Evolutionary conservation across 2,329 filamentous ascomycete genomes (phyloP), one percentile per base, ranked within the genome.

Genomic region (Rhinocladiella mackenziei): DNA sequence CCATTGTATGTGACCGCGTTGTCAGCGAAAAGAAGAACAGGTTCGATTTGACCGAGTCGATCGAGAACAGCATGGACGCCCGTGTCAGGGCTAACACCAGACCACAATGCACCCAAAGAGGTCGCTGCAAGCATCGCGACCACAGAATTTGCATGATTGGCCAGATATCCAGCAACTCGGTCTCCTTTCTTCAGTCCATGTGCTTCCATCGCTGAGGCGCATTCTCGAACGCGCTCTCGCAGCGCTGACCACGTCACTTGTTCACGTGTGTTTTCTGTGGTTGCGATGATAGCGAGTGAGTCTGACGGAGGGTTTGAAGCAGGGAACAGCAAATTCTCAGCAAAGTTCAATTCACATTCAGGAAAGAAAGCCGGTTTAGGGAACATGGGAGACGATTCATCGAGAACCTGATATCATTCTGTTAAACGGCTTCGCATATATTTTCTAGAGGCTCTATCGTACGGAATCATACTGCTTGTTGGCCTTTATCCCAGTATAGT

Each of bases 21-120:
- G 62, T 96, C 91, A 1, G 86, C 82, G 59, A 96, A 94, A 3
- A 97, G 70, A 1, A 94, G 67, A 47, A 78, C 81, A 3, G 92
- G 91, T 49, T 83, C 78, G 55, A 97, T 92, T 69, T 97, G 92
- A 33, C 77, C 76, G 49, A 97, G 69, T 5, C 92, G 78, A 62
- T 97, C 92, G 18, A 97, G 70, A 1, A 97, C 89, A 11, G 89
- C 91, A 57, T 86, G 87, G 2, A 94, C 86, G 8, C 91, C 91
- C 11, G 84, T 95, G 63, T 97, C 91, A 2, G 91, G 89, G 58
- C 86, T 94, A 36, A 96, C 87, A 5, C 86, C 86, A 1, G 89
- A 95, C 91, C 91, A 97, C 26, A 95, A 78, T 11, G 86, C 89
- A 20, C 92, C 92, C 2, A 96, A 65, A 1, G 86, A 81, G 0